Conservation (phyloP, 129 eudicot species). For the Oenanthe sinensis region DNA sequence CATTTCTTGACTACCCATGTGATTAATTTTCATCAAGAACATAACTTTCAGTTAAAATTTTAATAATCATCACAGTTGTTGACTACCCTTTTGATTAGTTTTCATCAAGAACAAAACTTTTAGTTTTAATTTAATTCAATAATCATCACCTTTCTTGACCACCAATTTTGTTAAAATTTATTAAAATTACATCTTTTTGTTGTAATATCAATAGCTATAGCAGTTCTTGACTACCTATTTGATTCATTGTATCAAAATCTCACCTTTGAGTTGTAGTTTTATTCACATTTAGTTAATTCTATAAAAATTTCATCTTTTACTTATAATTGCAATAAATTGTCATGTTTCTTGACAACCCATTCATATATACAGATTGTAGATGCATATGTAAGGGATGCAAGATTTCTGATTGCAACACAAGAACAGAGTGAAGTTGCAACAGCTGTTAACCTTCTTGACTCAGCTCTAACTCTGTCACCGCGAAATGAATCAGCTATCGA, state of each 20-base stretch:
- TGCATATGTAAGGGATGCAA: conserved; percentile 67
- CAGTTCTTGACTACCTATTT: too few species aligned
- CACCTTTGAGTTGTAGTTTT: background rate
- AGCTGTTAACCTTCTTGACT: conserved; percentile 64
- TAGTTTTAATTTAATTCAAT: background rate
- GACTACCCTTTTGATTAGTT: background rate
- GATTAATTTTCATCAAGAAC: too few species aligned
- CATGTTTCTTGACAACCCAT: background rate
- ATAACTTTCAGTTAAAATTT: too few species aligned
- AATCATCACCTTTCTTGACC: background rate
- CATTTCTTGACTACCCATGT: background rate
- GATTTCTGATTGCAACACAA: conserved; percentile 47
- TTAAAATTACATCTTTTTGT: too few species aligned
- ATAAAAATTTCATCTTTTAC: background rate
- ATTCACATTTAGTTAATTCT: background rate
- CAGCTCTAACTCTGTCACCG: conserved; percentile 65
- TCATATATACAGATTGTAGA: conserved; percentile 52
- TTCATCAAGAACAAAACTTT: background rate
- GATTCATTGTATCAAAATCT: background rate
- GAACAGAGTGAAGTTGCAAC: conserved; percentile 46
- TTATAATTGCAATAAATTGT: background rate
- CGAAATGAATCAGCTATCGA: conserved; percentile 59
- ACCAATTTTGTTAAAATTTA: too few species aligned
- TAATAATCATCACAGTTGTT: too few species aligned
- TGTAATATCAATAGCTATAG: background rate